Evolutionary conservation across 352 stramenopile species (phyloP).

Genomic region (Phytophthora meadii): DNA sequence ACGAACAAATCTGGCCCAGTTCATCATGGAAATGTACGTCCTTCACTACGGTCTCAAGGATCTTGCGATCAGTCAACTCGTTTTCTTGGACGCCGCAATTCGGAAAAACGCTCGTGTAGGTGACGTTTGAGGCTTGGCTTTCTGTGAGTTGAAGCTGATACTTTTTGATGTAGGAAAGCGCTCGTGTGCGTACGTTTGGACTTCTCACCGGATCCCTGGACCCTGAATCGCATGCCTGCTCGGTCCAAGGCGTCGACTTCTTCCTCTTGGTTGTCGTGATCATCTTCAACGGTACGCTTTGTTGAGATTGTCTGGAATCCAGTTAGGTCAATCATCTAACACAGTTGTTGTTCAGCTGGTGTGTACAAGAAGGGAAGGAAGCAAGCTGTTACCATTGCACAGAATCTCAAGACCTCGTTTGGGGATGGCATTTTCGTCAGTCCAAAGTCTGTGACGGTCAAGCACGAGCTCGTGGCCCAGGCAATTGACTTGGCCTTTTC

Average conservation of each 20-base stretch:
- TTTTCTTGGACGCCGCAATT: conserved; percentile 80
- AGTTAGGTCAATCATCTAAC: neutral
- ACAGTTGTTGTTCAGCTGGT: conserved; percentile 43
- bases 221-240: conserved; percentile 79
- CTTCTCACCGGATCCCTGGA: conserved; percentile 76
- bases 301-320: too few relatives aligned
- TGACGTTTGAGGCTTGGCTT: neutral
- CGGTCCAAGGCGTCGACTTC: conserved; percentile 76
- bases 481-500: conserved; percentile 83
- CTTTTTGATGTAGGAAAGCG: conserved; percentile 55
- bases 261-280: conserved; percentile 81
- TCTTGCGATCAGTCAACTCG: conserved; percentile 78
- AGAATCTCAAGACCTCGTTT: conserved; percentile 75
- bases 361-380: conserved; percentile 76
- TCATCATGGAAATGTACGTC: conserved; percentile 87
- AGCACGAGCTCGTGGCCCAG: conserved; percentile 67
- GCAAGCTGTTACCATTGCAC: conserved; percentile 67
- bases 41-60: conserved; percentile 84
- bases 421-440: conserved; percentile 75
- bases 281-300: conserved; percentile 71
- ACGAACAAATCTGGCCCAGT: conserved; percentile 69
- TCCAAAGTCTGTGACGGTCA: conserved; percentile 53
- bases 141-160: conserved; percentile 4
- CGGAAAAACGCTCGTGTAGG: conserved; percentile 64
- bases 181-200: conserved; percentile 70